phyloP scores from a whole-genome alignment of 257 asterid species.

The Scutellaria baicalensis region DNA sequence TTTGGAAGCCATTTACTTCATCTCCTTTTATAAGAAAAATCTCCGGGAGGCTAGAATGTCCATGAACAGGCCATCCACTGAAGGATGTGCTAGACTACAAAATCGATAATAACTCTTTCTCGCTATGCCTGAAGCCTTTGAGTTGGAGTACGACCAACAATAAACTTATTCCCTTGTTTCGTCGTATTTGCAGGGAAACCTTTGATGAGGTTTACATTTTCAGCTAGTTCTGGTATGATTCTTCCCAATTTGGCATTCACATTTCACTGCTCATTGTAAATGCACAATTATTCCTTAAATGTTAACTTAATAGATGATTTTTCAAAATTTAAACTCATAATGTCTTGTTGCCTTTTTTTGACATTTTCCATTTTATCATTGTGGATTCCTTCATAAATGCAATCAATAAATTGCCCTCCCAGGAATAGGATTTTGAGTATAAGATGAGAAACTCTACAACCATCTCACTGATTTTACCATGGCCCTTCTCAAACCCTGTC shows the following conservation, averaged over 20 bases:
- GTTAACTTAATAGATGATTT: background rate
- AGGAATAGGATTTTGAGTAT: background rate
- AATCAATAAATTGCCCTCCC: background rate
- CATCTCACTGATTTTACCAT: background rate
- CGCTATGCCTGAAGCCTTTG: no score
- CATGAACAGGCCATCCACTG: constrained; percentile 41
- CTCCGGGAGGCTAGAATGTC: constrained; percentile 64
- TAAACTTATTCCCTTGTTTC: background rate
- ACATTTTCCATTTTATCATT: background rate
- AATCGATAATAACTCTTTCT: constrained; percentile 40
- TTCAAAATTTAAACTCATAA: background rate
- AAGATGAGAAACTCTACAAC: background rate
- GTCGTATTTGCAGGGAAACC: constrained; percentile 42
- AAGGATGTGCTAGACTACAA: constrained; percentile 52
- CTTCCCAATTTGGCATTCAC: no score
- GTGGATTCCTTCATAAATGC: background rate
- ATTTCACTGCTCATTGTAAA: no score
- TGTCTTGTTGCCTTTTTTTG: background rate
- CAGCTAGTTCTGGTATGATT: background rate
- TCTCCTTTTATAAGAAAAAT: no score
- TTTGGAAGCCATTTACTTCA: no score
- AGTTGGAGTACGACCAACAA: no score
- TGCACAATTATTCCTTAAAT: no score
- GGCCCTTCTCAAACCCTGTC: constrained; percentile 2
- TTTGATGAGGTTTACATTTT: constrained; percentile 68